These are phyloP conservation scores for Cyberlindnera mycetangii DNA, from an alignment of 805 yeast genomes.

Conservation along the genomic window DNA sequence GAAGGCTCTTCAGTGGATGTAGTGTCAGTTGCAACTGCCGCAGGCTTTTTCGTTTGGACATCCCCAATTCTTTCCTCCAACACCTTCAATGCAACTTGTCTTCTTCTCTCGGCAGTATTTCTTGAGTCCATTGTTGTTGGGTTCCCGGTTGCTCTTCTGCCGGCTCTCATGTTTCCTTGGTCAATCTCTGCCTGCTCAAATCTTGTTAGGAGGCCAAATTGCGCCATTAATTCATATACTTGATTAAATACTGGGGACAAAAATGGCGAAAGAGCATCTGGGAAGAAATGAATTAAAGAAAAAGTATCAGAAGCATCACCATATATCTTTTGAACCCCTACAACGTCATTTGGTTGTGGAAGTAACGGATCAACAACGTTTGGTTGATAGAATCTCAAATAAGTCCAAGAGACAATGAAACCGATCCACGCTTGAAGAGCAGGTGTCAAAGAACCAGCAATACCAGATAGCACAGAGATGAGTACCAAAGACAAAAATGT, in stretches of 20 bases:
- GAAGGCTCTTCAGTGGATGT: background rate
- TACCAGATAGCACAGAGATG: constrained; percentile 29
- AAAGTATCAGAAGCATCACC: constrained; percentile 94
- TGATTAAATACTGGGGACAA: constrained; percentile 50
- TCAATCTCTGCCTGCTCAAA: constrained; percentile 70
- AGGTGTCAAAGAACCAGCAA: constrained; percentile 41
- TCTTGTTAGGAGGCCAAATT: constrained; percentile 50
- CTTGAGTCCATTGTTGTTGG: constrained; percentile 31
- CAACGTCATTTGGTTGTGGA: constrained; percentile 37
- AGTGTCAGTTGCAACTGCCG: background rate
- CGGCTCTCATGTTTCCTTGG: constrained; percentile 69
- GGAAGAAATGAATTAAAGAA: constrained; percentile 81
- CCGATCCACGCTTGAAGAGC: constrained; percentile 53
- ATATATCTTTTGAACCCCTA: constrained; percentile 36
- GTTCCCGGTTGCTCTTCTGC: constrained; percentile 43
- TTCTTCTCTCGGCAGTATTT: constrained; percentile 70
- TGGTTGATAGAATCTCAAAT: constrained; percentile 73
- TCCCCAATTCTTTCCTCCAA: constrained; percentile 58
- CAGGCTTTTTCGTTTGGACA: constrained; percentile 14
- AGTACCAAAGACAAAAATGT: constrained; percentile 45
- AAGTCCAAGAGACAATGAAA: constrained; percentile 70
- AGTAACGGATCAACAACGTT: constrained; percentile 52
- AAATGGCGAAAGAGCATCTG: constrained; percentile 51
- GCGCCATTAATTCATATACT: constrained; percentile 37
- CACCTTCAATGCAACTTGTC: constrained; percentile 74